phyloP scores from a whole-genome alignment of 306 rosid species.

The Lathyrus sativus region DNA sequence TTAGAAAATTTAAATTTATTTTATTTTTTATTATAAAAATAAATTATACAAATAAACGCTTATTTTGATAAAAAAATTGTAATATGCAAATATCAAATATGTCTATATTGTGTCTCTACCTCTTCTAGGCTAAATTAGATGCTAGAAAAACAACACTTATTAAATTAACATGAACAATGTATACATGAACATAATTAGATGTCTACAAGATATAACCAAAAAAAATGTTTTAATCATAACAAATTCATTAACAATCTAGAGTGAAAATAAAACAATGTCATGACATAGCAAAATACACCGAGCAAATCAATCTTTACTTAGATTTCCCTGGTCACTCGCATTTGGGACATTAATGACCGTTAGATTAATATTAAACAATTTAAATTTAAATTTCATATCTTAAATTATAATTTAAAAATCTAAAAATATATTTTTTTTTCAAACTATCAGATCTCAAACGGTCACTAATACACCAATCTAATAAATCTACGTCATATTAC shows the following conservation, averaged over 20 bases:
- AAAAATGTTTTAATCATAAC: neutral
- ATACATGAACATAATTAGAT: conserved; percentile 6
- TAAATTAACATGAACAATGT: conserved; percentile 33
- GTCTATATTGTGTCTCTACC: conserved; percentile 16
- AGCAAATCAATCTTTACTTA: neutral
- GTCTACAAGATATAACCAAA: neutral
- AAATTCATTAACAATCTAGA: conserved; percentile 7
- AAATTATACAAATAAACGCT: no score
- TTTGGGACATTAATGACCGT: no score
- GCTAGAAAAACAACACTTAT: conserved; percentile 1
- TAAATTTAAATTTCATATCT: no score
- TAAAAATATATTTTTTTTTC: no score
- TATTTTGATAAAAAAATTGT: no score
- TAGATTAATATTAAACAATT: no score
- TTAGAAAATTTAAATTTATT: neutral
- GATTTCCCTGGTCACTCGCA: neutral
- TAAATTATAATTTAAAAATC: no score
- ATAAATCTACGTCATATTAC: no score
- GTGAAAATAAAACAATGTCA: conserved; percentile 18
- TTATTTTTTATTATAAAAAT: no score
- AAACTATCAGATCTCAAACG: no score
- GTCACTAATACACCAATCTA: no score
- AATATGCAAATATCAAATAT: no score
- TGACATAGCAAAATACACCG: neutral
- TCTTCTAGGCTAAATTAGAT: conserved; percentile 14